These are phyloP conservation scores for Phaeosphaeria sp. DNA, from an alignment of 2,329 filamentous ascomycete genomes.

Conservation along the genomic window DNA sequence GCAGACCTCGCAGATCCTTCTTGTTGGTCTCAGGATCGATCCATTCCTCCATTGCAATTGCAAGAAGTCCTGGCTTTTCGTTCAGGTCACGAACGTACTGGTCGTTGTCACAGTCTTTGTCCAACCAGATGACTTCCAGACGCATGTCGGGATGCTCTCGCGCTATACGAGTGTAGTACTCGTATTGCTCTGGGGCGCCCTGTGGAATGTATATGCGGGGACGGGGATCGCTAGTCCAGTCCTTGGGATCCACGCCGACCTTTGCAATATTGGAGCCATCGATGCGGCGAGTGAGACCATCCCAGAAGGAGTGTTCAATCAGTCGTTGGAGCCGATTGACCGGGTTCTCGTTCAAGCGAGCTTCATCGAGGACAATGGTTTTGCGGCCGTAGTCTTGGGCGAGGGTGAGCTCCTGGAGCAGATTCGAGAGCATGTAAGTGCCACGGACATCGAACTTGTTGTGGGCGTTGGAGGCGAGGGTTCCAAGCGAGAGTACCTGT, in stretches of 20 bases:
- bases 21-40: slow-evolving; percentile 70
- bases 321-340: slow-evolving; percentile 85
- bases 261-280: slow-evolving; percentile 87
- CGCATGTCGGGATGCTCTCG: slow-evolving; percentile 80
- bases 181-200: slow-evolving; percentile 84
- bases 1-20: slow-evolving; percentile 76
- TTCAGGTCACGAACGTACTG: slow-evolving; percentile 85
- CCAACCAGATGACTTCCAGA: slow-evolving; percentile 83
- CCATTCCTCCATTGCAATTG: slow-evolving; percentile 84
- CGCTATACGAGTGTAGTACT: slow-evolving; percentile 86
- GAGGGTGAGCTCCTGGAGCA: slow-evolving; percentile 91
- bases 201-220: slow-evolving; percentile 90
- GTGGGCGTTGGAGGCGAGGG: slow-evolving; percentile 82
- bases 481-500: slow-evolving; percentile 81
- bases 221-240: slow-evolving; percentile 88
- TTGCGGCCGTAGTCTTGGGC: slow-evolving; percentile 90
- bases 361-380: slow-evolving; percentile 89
- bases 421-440: slow-evolving; percentile 96
- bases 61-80: slow-evolving; percentile 83
- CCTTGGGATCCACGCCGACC: slow-evolving; percentile 89
- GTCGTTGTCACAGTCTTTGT: slow-evolving; percentile 74
- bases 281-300: slow-evolving; percentile 85
- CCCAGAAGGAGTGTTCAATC: slow-evolving; percentile 92
- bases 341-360: slow-evolving; percentile 91
- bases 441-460: slow-evolving; percentile 91